Base-by-base conservation (phyloP, 495 filamentous ascomycete species). In the Ascobolus immersus region DNA sequence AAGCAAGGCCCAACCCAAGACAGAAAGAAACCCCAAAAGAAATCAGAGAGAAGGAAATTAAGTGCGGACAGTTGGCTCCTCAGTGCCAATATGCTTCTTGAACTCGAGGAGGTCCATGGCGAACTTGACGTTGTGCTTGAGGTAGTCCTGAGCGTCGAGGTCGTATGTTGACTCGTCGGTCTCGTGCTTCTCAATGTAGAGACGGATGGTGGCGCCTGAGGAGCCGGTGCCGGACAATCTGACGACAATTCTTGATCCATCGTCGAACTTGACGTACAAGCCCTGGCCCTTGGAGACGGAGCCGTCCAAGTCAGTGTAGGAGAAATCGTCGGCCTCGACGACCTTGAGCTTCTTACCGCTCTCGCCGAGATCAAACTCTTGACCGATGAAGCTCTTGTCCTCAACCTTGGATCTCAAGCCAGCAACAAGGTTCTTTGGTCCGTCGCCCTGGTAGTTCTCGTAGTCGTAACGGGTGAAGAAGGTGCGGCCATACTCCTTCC, bases 381-480 rank as follows among this genome's bases (percentile, higher is more conserved):
- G 84, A 35, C 77, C 79, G 21, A 92, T 61, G 39, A 94, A 93
- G 26, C 52, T 55, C 30, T 59, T 54, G 35, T 73, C 59, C 35
- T 60, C 59, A 39, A 80, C 71, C 49, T 76, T 67, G 8, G 66
- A 65, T 31, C 69, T 64, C 41, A 96, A 57, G 24, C 72, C 71
- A 37, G 64, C 69, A 27, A 89, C 71, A 26, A 96, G 67, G 58
- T 81, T 78, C 58, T 76, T 77, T 19, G 89, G 89, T 32, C 77
- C 82, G 2, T 78, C 77, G 37, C 68, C 72, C 54, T 89, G 77
- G 39, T 90, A 81, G 38, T 84, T 69, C 57, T 96, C 86, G 57
- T 86, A 96, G 56, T 96, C 86, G 55, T 92, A 94, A 29, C 86
- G 79, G 18, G 86, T 96, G 66, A 96, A 96, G 65, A 93, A 96